A percentile compares a stretch with the other conserved stretches of the same genome.
phyloP scores from a whole-genome alignment of 2,329 filamentous ascomycete genomes.

The Sporothrix sp. region DNA sequence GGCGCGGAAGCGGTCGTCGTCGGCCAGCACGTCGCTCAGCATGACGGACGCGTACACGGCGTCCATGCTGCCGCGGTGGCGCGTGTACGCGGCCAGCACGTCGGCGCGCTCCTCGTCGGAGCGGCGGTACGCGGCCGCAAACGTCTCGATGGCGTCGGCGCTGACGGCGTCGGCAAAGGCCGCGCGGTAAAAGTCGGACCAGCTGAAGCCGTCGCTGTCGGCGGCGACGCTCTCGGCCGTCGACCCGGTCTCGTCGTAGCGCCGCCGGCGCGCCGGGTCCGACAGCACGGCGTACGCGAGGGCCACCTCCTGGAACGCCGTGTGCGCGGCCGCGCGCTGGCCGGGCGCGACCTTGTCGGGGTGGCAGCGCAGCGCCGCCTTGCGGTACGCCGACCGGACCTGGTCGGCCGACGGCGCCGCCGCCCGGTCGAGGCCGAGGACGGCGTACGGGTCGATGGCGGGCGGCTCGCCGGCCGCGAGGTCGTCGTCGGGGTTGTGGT shows the following conservation, averaged over 20 bases:
- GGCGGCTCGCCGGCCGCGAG: conserved; percentile 40
- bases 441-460: conserved; percentile 64
- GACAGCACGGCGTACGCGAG: conserved; percentile 92
- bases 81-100: conserved; percentile 65
- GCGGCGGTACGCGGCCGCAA: conserved; percentile 70
- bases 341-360: conserved; percentile 51
- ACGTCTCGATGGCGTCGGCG: conserved; percentile 61
- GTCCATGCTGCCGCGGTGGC: conserved; percentile 65
- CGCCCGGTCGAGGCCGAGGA: conserved; percentile 59
- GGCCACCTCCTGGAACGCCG: conserved; percentile 79
- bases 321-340: conserved; percentile 62
- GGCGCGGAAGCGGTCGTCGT: conserved; percentile 72
- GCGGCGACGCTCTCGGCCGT: conserved; percentile 74
- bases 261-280: conserved; percentile 65
- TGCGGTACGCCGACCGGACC: conserved; percentile 85
- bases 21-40: conserved; percentile 71
- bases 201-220: conserved; percentile 74
- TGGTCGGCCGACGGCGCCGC: conserved; percentile 57
- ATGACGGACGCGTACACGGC: conserved; percentile 73
- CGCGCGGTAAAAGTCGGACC: conserved; percentile 78
- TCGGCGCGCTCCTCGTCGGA: conserved; percentile 78
- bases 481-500: conserved; percentile 24
- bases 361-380: conserved; percentile 78
- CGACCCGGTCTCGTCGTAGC: conserved; percentile 84
- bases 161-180: conserved; percentile 74